A percentile compares a stretch with the other conserved stretches of the same genome.
Conservation (phyloP, 176 grass and related monocot genomes). For the Oryza rufipogon region DNA sequence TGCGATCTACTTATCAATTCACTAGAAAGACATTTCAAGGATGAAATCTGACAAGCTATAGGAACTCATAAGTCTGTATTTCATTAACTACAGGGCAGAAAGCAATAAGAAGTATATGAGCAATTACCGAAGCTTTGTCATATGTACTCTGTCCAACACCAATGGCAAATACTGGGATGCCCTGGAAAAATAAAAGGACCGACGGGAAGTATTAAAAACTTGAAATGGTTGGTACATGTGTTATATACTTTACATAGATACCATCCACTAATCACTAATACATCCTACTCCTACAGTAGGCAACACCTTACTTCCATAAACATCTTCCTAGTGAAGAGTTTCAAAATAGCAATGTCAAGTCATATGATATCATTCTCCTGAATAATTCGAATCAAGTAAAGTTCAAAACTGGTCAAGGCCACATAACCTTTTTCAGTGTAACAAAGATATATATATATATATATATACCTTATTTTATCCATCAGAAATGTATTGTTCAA, state of each 20-base stretch:
- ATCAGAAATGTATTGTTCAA: conserved; percentile 23
- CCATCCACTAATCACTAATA: background rate
- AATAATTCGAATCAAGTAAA: conserved; percentile 20
- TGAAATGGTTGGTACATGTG: background rate
- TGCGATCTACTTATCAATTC: background rate
- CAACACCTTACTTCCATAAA: background rate
- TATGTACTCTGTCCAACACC: conserved; percentile 92
- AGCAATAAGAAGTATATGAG: background rate
- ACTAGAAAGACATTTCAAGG: conserved; percentile 23
- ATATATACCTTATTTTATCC: background rate
- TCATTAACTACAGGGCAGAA: conserved; percentile 11
- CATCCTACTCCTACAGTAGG: background rate
- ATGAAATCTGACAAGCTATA: conserved; percentile 31
- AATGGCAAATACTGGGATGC: conserved; percentile 78
- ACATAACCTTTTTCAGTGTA: background rate
- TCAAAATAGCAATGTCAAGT: background rate
- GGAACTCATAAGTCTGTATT: conserved; percentile 34
- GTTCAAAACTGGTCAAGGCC: conserved; percentile 6
- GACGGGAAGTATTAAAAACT: conserved; percentile 21
- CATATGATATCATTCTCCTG: background rate
- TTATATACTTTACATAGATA: background rate
- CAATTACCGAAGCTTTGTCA: conserved; percentile 87
- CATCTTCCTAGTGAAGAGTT: background rate
- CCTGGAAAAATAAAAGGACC: conserved; percentile 59
- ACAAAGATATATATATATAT: background rate